Percentiles rank a stretch among this genome's conserved stretches.
These are phyloP conservation scores for Hippophae gyantsensis DNA, from an alignment of 306 rosid genomes.

Conservation along the genomic window DNA sequence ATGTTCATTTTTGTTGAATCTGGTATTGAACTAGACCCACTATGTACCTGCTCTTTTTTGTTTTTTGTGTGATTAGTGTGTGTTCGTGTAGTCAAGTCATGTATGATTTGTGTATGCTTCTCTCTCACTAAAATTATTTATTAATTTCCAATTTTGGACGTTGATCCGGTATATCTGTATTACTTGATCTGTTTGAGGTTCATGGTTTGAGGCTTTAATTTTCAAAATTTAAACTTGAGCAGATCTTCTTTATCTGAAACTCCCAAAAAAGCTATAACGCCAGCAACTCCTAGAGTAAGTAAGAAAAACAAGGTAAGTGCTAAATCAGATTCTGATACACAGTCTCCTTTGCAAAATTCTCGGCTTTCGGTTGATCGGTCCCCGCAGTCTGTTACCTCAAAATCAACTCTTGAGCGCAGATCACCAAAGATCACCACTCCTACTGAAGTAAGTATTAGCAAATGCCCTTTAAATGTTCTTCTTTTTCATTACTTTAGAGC, in stretches of 20 bases:
- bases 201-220: constrained; percentile 6
- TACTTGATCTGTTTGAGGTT: not conserved
- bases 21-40: too few relatives aligned
- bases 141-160: too few relatives aligned
- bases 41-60: too few relatives aligned
- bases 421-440: constrained; percentile 58
- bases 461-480: not conserved
- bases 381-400: constrained; percentile 55
- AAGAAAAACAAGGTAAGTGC: constrained; percentile 47
- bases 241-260: constrained; percentile 52
- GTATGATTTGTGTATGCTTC: too few relatives aligned
- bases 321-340: constrained; percentile 66
- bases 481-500: not conserved
- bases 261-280: not conserved
- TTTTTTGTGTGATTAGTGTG: too few relatives aligned
- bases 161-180: too few relatives aligned
- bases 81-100: too few relatives aligned
- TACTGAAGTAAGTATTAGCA: constrained; percentile 58
- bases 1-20: too few relatives aligned
- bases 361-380: constrained; percentile 75
- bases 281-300: constrained; percentile 73
- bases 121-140: too few relatives aligned
- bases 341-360: constrained; percentile 62
- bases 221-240: constrained; percentile 30
- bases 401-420: constrained; percentile 51